Percentiles rank a stretch among this genome's conserved stretches.
Conservation (phyloP, 164 flowering plant genomes). For the Litsea cubeba region DNA sequence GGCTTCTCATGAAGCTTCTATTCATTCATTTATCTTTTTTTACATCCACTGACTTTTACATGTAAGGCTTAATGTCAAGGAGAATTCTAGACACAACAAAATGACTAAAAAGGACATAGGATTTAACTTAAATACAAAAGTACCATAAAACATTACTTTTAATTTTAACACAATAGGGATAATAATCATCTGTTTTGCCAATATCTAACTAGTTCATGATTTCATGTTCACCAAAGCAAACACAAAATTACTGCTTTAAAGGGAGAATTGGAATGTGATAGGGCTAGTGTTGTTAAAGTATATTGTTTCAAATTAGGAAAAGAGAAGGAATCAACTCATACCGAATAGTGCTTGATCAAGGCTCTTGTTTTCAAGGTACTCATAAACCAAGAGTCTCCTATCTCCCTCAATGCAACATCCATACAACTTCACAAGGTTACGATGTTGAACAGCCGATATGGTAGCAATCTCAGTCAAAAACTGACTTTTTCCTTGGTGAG, state of each 20-base stretch:
- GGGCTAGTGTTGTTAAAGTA: neutral
- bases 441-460: conserved; percentile 49
- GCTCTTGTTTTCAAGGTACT: conserved; percentile 66
- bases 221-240: too few species aligned
- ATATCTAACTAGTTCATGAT: neutral
- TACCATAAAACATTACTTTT: too few species aligned
- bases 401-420: conserved; percentile 63
- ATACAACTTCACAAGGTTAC: conserved; percentile 43
- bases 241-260: neutral
- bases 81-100: too few species aligned
- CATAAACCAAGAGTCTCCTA: conserved; percentile 59
- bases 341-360: conserved; percentile 64
- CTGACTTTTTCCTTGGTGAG: conserved; percentile 49
- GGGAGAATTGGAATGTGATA: neutral
- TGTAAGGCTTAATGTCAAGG: too few species aligned
- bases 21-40: too few species aligned
- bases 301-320: neutral
- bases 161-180: neutral
- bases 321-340: conserved; percentile 9
- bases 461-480: conserved; percentile 50
- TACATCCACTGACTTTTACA: too few species aligned
- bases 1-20: too few species aligned
- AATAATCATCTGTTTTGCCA: neutral
- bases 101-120: too few species aligned
- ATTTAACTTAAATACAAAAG: too few species aligned